Base-by-base conservation (phyloP, 768 basidiomycete species). In the Naganishia vaughanmartiniae region DNA sequence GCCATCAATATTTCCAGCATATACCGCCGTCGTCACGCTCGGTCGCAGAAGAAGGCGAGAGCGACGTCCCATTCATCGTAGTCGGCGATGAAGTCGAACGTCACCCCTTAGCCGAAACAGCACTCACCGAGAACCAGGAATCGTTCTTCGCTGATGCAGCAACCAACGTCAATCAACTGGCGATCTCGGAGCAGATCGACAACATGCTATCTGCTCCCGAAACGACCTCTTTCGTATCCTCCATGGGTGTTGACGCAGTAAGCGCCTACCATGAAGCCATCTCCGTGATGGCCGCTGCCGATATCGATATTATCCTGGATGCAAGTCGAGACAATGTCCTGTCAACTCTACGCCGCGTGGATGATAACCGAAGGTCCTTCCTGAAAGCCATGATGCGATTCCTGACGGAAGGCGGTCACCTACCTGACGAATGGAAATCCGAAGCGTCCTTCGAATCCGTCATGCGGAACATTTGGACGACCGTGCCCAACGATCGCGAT, bases 101-200 rank as follows among this genome's bases (percentile, higher is more conserved):
- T 11, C 36, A 63, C 14, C 24, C 24, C 3, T 26, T 63, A 17
- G 39, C 11, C 42, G 60, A 63, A 30, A n/a, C 2, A 12, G 30
- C 39, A 34, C 39, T 63, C 17, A n/a, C 26, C 39, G 60, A 63
- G 24, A 45, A 63, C 15, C 39, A 42, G 24, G 60, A 63, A 17
- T 28, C 26, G n/a, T 63, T 63, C 42, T 63, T 63, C 26, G n/a
- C 60, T n/a, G 57, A 31, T 17, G 2, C 33, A 15, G 34, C 31
- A 2, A 4, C 39, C 24, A 24, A 63, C 39, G 10, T 28, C 9
- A 26, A 63, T 17, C 34, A 39, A 26, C 14, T 34, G 7, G 60
- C 60, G 3, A 63, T 63, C n/a, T 42, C 60, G 39, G 24, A 42
- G 7, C 60, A 42, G 19, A 45, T 63, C 60, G 42, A 63, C 60